These are phyloP conservation scores for Termitomyces sp. DNA, from an alignment of 768 basidiomycete genomes.

Conservation along the genomic window DNA sequence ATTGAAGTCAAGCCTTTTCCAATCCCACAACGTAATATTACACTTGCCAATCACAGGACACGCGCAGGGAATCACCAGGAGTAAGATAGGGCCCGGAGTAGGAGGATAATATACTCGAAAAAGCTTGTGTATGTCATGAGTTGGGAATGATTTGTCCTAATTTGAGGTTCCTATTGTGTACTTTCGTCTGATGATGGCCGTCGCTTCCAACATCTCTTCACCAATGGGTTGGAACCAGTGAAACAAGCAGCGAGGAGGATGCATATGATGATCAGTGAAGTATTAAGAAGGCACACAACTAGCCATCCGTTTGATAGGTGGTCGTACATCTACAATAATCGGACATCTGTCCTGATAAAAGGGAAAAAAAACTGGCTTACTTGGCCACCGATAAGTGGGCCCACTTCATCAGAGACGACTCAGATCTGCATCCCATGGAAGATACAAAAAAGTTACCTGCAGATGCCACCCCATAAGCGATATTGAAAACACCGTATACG, in stretches of 20 bases:
- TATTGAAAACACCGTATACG: constrained; percentile 71
- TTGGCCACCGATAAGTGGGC: constrained; percentile 69
- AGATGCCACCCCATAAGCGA: constrained; percentile 65
- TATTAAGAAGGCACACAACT: constrained; percentile 47
- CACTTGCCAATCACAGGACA: too few relatives aligned
- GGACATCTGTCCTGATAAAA: background rate
- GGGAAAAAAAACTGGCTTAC: constrained; percentile 23
- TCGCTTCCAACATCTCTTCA: constrained; percentile 9
- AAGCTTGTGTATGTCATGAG: too few relatives aligned
- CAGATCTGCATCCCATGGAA: background rate
- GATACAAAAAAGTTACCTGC: constrained; percentile 38
- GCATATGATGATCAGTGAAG: constrained; percentile 36
- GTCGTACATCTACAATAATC: constrained; percentile 50
- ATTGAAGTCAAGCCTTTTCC: too few relatives aligned
- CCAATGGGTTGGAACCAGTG: constrained; percentile 43
- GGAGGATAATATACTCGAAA: too few relatives aligned
- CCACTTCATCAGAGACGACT: constrained; percentile 44
- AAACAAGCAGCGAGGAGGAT: constrained; percentile 38
- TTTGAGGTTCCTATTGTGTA: background rate
- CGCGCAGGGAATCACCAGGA: too few relatives aligned
- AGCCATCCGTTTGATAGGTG: constrained; percentile 58
- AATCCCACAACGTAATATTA: too few relatives aligned
- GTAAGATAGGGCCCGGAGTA: too few relatives aligned
- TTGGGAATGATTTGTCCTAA: too few relatives aligned
- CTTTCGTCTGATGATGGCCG: background rate